Percentiles rank a stretch among this genome's conserved stretches.
Conservation (phyloP, 768 basidiomycete species). For the Suillus brevipes region DNA sequence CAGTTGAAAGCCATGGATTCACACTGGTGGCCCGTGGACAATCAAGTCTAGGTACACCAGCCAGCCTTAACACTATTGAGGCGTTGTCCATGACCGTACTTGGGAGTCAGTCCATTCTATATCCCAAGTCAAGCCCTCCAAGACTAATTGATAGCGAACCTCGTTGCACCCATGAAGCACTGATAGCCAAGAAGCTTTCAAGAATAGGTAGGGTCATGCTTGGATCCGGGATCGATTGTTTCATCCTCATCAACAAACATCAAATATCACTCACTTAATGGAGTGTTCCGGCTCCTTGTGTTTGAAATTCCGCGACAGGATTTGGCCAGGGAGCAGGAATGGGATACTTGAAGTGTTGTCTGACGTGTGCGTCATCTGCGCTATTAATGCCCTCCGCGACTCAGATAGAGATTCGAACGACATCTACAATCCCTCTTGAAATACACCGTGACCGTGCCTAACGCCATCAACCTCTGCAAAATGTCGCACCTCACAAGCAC, state of each 20-base stretch:
- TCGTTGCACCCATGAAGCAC: not conserved
- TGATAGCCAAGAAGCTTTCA: not conserved
- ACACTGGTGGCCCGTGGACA: not conserved
- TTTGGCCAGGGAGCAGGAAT: not conserved
- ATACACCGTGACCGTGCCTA: not conserved
- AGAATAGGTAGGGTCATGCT: not conserved
- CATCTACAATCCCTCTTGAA: not conserved
- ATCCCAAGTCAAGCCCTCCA: not conserved
- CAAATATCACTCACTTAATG: not conserved
- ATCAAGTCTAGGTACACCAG: no score
- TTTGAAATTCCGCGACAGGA: not conserved
- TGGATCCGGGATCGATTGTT: not conserved
- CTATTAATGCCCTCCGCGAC: not conserved
- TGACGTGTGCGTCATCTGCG: not conserved
- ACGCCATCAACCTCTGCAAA: not conserved
- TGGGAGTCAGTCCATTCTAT: not conserved
- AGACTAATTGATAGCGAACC: not conserved
- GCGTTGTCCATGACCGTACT: not conserved
- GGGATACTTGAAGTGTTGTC: not conserved
- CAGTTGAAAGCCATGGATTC: no score
- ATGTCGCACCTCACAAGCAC: not conserved
- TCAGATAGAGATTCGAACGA: not conserved
- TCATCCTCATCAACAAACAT: not conserved
- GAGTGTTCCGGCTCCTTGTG: not conserved
- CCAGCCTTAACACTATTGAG: not conserved